These are phyloP conservation scores for Acanthamoeba pearcei DNA, from an alignment of 208 protist species.

Conservation along the genomic window DNA sequence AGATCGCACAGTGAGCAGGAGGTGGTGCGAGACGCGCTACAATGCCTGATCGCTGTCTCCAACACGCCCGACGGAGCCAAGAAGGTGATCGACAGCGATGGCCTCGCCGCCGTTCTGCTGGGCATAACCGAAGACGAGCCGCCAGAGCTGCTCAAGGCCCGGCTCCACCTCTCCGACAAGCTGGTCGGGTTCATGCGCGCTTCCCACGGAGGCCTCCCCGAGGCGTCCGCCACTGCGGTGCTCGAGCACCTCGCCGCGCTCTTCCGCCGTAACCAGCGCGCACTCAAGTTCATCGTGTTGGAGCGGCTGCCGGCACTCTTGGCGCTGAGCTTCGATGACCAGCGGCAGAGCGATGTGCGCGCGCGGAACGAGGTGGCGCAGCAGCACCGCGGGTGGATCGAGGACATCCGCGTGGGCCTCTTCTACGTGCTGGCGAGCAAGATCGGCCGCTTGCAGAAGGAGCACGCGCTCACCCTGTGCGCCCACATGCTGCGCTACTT, in stretches of 20 bases:
- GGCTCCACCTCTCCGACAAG: neutral
- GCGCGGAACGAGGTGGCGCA: neutral
- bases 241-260: conserved; percentile 32
- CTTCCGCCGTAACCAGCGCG: conserved; percentile 60
- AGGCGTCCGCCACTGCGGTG: neutral
- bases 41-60: conserved; percentile 1
- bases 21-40: conserved; percentile 36
- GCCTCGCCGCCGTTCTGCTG: neutral
- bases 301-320: conserved; percentile 29
- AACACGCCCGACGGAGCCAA: neutral
- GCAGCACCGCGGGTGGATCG: conserved; percentile 16
- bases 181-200: neutral
- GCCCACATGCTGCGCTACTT: conserved; percentile 62
- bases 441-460: conserved; percentile 56
- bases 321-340: neutral
- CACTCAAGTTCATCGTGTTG: conserved; percentile 71
- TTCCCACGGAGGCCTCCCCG: neutral
- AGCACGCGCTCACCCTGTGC: conserved; percentile 59
- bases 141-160: conserved; percentile 34
- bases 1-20: conserved; percentile 15
- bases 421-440: conserved; percentile 66
- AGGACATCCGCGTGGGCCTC: conserved; percentile 60
- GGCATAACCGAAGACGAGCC: conserved; percentile 19
- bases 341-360: neutral
- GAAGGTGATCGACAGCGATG: conserved; percentile 13